A percentile compares a stretch with the other conserved stretches of the same genome.
phyloP scores from a whole-genome alignment of 2,329 filamentous ascomycete species.

The Fusarium torreyae region DNA sequence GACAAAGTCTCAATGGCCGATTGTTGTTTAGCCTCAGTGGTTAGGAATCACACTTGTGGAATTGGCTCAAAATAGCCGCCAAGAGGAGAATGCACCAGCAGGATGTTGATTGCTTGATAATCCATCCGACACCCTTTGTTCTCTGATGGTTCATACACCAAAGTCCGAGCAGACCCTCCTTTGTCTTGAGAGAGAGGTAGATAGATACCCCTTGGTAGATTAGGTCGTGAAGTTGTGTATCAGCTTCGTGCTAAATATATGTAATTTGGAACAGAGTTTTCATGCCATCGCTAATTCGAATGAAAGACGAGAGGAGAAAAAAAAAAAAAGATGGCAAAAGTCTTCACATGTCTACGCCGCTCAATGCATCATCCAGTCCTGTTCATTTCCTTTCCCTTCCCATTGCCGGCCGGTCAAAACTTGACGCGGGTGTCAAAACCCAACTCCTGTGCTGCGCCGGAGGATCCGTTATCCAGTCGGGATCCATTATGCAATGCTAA shows the following conservation, averaged over 20 bases:
- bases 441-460: conserved; percentile 43
- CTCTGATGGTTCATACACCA: not conserved
- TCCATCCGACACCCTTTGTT: conserved; percentile 1
- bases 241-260: conserved; percentile 31
- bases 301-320: conserved; percentile 23
- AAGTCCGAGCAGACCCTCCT: not conserved
- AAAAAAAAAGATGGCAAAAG: conserved; percentile 20
- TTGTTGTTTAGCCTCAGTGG: conserved; percentile 5
- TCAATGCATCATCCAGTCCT: conserved; percentile 41
- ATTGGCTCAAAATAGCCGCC: conserved; percentile 15
- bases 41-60: not conserved
- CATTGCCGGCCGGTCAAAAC: conserved; percentile 40
- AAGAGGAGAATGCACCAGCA: not conserved
- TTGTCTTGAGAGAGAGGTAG: not conserved
- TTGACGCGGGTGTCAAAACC: conserved; percentile 29
- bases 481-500: conserved; percentile 47
- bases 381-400: conserved; percentile 27
- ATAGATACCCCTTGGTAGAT: not conserved
- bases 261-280: conserved; percentile 34
- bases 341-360: conserved; percentile 36
- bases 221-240: conserved; percentile 28
- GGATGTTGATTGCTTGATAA: conserved; percentile 25
- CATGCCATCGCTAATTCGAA: conserved; percentile 31
- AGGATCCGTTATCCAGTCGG: conserved; percentile 41
- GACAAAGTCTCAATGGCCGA: conserved; percentile 7